A percentile compares a stretch with the other conserved stretches of the same genome.
These are phyloP conservation scores for Penicillium sp. DNA, from an alignment of 2,329 filamentous ascomycete genomes.

Conservation along the genomic window DNA sequence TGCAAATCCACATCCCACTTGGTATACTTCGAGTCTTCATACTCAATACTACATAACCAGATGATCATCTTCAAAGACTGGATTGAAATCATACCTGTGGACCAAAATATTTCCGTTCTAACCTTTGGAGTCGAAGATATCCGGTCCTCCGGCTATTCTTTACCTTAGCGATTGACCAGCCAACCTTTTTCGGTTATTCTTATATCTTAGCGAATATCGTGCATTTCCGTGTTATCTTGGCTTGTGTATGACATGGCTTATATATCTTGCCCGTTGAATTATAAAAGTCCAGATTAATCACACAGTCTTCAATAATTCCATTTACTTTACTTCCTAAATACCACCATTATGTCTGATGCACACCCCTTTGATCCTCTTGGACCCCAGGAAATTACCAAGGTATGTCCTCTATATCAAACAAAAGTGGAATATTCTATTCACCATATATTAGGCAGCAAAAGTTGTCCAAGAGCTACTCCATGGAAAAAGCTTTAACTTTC, in stretches of 20 bases:
- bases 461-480: conserved; percentile 38
- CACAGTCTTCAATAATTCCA: not conserved
- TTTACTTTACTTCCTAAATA: not conserved
- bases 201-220: conserved; percentile 20
- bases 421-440: not conserved
- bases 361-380: conserved; percentile 35
- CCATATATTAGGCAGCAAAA: conserved; percentile 18
- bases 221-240: not conserved
- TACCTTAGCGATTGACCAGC: conserved; percentile 20
- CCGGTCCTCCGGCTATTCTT: conserved; percentile 24
- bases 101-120: not conserved
- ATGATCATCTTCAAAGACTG: not conserved
- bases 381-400: conserved; percentile 31
- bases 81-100: not conserved
- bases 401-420: conserved; percentile 4
- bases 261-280: not conserved
- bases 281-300: not conserved
- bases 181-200: conserved; percentile 14
- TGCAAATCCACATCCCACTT: no score
- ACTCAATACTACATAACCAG: not conserved
- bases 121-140: not conserved
- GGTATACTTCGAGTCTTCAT: not conserved
- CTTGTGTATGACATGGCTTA: not conserved
- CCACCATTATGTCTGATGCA: conserved; percentile 17
- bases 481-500: conserved; percentile 42